Base-by-base conservation (phyloP, 208 protist genomes). In the Trichomonas gallinae region DNA sequence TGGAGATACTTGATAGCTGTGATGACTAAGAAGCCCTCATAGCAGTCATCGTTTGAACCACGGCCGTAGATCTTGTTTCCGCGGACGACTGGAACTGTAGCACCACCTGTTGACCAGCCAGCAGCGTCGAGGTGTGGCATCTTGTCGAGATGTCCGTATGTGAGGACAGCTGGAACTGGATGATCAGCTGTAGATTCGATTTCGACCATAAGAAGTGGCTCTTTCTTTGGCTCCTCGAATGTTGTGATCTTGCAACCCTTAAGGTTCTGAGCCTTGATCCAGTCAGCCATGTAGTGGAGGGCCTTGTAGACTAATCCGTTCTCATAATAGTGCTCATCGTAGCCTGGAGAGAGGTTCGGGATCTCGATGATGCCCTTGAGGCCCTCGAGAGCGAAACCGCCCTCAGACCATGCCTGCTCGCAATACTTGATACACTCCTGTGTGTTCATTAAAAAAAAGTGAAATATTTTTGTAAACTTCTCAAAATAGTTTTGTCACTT, bases 81-180 rank as follows among this genome's bases (percentile, higher is more conserved):
- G 46, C 97, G 97, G 36, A 98, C 96, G 26, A 98, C 98, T 0
- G 98, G 98, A 96, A 97, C 98, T 97, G 98, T 98, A 0, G 98
- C 98, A 96, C 98, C 98, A 21, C 98, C 98, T 58, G 98, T 98
- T 23, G 51, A 97, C 99, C 99, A 99, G 51, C 97, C 97, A 0
- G 40, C 44, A 34, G 87, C 40, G 31, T 98, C 98, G 51, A 99
- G 97, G 38, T 98, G 98, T 42, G 99, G 99, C 98, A 99, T 98
- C 97, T 99, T 99, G 97, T 99, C 99, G 98, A 99, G 98, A 97
- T 99, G 98, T 49, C 98, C 98, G 97, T 99, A 99, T 97, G 99
- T 98, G 26, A 99, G 97, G 51, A 96, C 99, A 97, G 45, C 98
- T 98, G 3, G 93, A 96, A 81, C 36, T 34, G 87, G 98, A 97